phyloP scores from a whole-genome alignment of 352 stramenopile species.

The Globisporangium rhizosaccharum region DNA sequence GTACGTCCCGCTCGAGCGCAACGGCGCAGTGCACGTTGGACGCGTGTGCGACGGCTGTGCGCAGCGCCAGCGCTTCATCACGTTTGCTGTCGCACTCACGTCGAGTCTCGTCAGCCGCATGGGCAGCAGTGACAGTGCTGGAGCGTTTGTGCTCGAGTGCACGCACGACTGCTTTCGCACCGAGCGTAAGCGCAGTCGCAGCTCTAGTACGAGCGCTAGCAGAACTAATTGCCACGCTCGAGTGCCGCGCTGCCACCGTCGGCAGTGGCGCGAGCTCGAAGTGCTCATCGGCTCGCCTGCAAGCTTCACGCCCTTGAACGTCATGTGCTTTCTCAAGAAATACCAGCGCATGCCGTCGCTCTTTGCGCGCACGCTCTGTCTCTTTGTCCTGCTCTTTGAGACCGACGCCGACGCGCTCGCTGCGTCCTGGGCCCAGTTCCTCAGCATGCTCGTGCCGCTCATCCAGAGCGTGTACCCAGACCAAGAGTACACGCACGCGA shows the following conservation, averaged over 20 bases:
- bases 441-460: constrained; percentile 22
- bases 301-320: constrained; percentile 26
- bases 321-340: constrained; percentile 32
- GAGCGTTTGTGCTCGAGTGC: not conserved
- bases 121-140: not conserved
- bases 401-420: constrained; percentile 12
- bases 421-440: constrained; percentile 31
- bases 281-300: constrained; percentile 15
- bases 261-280: constrained; percentile 18
- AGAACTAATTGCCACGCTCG: not conserved
- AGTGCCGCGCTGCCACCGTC: constrained; percentile 8
- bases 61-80: constrained; percentile 27
- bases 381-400: constrained; percentile 31
- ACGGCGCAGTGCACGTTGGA: not conserved
- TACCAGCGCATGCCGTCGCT: constrained; percentile 20
- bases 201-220: not conserved
- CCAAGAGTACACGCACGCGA: constrained; percentile 29
- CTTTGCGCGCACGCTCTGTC: constrained; percentile 22
- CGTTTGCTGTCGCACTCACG: constrained; percentile 24
- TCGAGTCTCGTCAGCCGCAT: constrained; percentile 2
- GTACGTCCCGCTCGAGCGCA: constrained; percentile 10
- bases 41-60: constrained; percentile 22
- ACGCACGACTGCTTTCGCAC: constrained; percentile 5
- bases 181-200: not conserved
- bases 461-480: constrained; percentile 17